phyloP scores from a whole-genome alignment of 2,329 filamentous ascomycete genomes.

The Diplodia corticola region DNA sequence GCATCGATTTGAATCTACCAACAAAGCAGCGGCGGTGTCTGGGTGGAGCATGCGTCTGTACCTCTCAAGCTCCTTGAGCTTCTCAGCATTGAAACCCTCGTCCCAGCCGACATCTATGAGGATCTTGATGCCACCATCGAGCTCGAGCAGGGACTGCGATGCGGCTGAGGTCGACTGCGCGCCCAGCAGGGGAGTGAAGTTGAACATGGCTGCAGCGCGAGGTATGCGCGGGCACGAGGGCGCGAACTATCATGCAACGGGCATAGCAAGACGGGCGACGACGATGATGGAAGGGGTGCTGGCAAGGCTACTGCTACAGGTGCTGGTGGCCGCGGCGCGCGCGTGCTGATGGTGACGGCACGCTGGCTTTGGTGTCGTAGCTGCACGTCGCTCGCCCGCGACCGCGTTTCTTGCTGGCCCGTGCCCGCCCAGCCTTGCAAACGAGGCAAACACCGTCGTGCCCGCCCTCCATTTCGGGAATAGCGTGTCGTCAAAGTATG shows the following conservation, averaged over 20 bases:
- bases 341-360: slow-evolving; percentile 7
- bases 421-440: background rate
- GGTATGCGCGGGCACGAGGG: slow-evolving; percentile 15
- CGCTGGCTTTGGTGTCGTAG: slow-evolving; percentile 8
- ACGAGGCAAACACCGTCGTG: background rate
- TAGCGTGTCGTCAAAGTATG: background rate
- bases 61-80: slow-evolving; percentile 88
- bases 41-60: slow-evolving; percentile 42
- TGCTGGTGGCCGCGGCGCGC: slow-evolving; percentile 3
- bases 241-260: background rate
- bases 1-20: background rate
- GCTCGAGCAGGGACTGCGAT: slow-evolving; percentile 92
- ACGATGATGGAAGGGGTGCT: background rate
- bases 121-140: slow-evolving; percentile 95
- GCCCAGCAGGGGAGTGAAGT: slow-evolving; percentile 87
- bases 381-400: background rate
- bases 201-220: slow-evolving; percentile 70
- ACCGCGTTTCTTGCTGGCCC: slow-evolving; percentile 5
- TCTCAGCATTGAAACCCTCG: slow-evolving; percentile 78
- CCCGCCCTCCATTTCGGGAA: background rate
- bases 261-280: slow-evolving; percentile 1
- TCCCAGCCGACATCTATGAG: slow-evolving; percentile 96
- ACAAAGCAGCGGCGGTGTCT: background rate
- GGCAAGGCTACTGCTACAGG: slow-evolving; percentile 15
- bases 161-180: slow-evolving; percentile 84